Percentiles rank a stretch among this genome's conserved stretches.
phyloP scores from a whole-genome alignment of 2,329 filamentous ascomycete genomes.

The Ophiostoma himal-ulmi region DNA sequence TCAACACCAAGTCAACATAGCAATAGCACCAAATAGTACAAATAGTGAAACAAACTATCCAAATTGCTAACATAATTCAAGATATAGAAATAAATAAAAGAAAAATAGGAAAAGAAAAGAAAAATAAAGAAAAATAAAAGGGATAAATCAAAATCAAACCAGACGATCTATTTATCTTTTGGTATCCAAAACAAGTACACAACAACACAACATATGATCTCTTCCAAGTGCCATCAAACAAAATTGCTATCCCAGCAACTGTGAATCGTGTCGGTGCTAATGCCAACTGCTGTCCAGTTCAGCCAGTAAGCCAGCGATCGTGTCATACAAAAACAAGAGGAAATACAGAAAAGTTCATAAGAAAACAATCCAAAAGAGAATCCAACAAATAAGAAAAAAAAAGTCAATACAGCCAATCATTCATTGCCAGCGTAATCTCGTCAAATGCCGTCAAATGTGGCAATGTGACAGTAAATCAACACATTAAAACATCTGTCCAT shows the following conservation, averaged over 20 bases:
- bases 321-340: background rate
- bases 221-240: slow-evolving; percentile 16
- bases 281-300: background rate
- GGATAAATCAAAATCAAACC: slow-evolving; percentile 3
- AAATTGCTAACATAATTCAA: background rate
- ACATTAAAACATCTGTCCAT: background rate
- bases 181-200: slow-evolving; percentile 20
- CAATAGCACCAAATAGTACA: background rate
- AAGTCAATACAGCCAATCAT: background rate
- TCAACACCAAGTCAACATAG: background rate
- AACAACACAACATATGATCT: slow-evolving; percentile 16
- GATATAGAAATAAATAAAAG: background rate
- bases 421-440: background rate
- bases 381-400: slow-evolving; percentile 1
- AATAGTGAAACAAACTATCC: background rate
- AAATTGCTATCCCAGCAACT: background rate
- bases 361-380: slow-evolving; percentile 5
- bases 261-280: background rate
- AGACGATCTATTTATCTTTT: slow-evolving; percentile 20
- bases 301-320: background rate
- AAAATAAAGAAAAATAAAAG: background rate
- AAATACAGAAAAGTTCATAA: background rate
- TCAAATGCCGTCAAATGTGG: background rate
- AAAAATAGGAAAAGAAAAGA: background rate
- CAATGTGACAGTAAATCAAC: background rate